Evolutionary conservation across 2,329 filamentous ascomycete species (phyloP).

Genomic region (Talaromyces sp.): DNA sequence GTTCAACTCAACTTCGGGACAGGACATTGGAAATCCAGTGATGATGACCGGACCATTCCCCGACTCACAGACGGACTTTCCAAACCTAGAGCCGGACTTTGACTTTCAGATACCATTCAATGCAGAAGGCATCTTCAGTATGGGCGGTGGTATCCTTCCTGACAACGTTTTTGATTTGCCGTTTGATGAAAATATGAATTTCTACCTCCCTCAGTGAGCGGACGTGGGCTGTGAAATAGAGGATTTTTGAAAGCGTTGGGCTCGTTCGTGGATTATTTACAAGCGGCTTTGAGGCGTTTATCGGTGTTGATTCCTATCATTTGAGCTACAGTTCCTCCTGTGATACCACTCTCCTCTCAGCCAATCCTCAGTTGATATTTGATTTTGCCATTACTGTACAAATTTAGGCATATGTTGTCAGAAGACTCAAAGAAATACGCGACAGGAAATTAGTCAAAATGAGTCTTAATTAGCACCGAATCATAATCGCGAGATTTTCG

Average conservation of each 20-base stretch:
- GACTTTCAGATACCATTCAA: slow-evolving; percentile 27
- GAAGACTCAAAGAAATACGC: background rate
- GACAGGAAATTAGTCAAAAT: slow-evolving; percentile 8
- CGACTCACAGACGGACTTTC: slow-evolving; percentile 21
- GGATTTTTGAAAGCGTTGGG: background rate
- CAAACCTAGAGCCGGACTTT: slow-evolving; percentile 27
- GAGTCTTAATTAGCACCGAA: background rate
- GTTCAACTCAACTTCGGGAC: background rate
- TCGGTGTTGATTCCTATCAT: background rate
- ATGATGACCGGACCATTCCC: slow-evolving; percentile 20
- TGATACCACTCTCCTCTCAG: background rate
- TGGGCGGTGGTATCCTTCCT: slow-evolving; percentile 33
- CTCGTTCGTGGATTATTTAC: background rate
- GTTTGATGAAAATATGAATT: slow-evolving; percentile 17
- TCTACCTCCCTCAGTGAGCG: slow-evolving; percentile 10
- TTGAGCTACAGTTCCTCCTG: background rate
- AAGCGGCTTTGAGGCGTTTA: background rate
- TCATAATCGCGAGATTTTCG: background rate
- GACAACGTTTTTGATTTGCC: slow-evolving; percentile 29
- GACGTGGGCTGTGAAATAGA: background rate
- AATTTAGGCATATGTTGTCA: background rate
- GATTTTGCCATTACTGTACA: background rate
- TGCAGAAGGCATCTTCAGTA: slow-evolving; percentile 28
- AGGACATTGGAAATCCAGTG: slow-evolving; percentile 10
- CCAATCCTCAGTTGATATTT: background rate